A percentile compares a stretch with the other conserved stretches of the same genome.
Conservation (phyloP, 2,329 filamentous ascomycete genomes). For the Penicillium sp. region DNA sequence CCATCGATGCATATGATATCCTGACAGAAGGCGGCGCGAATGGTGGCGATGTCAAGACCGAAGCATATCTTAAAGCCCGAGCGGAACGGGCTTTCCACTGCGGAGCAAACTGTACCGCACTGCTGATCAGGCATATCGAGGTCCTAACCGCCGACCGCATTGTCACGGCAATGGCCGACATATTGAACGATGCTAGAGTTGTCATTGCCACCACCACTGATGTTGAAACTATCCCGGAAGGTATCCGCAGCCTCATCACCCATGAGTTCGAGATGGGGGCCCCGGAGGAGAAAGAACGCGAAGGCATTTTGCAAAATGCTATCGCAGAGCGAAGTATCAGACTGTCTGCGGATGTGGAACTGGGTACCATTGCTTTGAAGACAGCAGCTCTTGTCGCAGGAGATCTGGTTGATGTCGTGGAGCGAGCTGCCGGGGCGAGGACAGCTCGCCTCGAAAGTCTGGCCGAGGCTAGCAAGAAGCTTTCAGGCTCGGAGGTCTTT, state of each 20-base stretch:
- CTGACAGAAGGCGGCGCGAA: constrained; percentile 85
- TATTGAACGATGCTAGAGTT: constrained; percentile 75
- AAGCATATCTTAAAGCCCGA: constrained; percentile 81
- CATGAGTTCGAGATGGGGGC: constrained; percentile 93
- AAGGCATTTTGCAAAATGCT: constrained; percentile 78
- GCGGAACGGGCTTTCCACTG: constrained; percentile 87
- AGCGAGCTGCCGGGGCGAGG: constrained; percentile 78
- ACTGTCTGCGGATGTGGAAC: constrained; percentile 79
- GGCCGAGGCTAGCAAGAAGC: constrained; percentile 46
- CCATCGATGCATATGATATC: constrained; percentile 89
- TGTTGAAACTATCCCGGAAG: constrained; percentile 89
- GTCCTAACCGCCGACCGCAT: constrained; percentile 89
- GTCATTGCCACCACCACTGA: constrained; percentile 93
- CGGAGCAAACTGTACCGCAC: constrained; percentile 74
- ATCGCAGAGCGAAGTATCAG: constrained; percentile 72
- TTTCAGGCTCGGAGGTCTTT: constrained; percentile 49
- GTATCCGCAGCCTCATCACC: constrained; percentile 84
- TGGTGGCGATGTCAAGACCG: constrained; percentile 88
- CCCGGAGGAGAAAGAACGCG: constrained; percentile 87
- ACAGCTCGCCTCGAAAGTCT: constrained; percentile 72
- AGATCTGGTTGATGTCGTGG: constrained; percentile 90
- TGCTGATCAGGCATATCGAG: constrained; percentile 88
- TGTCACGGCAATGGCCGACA: constrained; percentile 76
- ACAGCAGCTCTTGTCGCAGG: constrained; percentile 93
- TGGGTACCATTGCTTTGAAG: constrained; percentile 83